Base-by-base conservation (phyloP, 2,329 filamentous ascomycete species). In the Penicillium sp. region DNA sequence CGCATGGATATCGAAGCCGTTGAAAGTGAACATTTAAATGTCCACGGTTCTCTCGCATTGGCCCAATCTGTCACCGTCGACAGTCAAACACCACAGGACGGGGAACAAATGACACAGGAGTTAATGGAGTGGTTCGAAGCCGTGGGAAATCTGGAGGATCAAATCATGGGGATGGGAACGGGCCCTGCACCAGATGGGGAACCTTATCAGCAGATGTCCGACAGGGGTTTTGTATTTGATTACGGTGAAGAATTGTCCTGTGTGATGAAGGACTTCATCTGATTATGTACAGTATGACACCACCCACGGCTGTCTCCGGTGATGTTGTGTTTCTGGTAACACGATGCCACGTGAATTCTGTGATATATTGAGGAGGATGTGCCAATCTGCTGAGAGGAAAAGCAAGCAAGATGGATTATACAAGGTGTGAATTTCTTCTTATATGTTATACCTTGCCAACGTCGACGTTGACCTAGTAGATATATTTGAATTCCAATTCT, bases 101-200 rank as follows among this genome's bases (percentile, higher is more conserved):
- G 80, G 5, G 82, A 82, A 69, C 83, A 85, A 38, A 83, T 80
- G 73, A 79, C 75, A 22, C 74, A 82, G 54, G 84, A 87, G 64
- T 66, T 87, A 48, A 85, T 83, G 50, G 82, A 78, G 56, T 73
- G 86, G 65, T 87, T 87, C 56, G 84, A 87, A 65, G 82, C 83
- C 11, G 83, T 84, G 2, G 84, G 84, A 0, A 82, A 79, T 0
- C 78, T 79, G 45, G 72, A 74, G n/a, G 72, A 74, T 37, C 72
- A 75, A 57, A 69, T 76, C n/a, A 67, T 71, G 60, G 67, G 69
- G 1, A 65, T 71, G 11, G 72, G 71, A 5, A 52, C 68, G 9
- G 61, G 55, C 5, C 61, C 65, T 20, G 37, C 60, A 2, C 49
- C 62, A 14, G 61, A 68, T n/a, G 59, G 61, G 24, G 48, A 51